Base-by-base conservation (phyloP, 495 filamentous ascomycete genomes). In the Hypoxylon fragiforme region DNA sequence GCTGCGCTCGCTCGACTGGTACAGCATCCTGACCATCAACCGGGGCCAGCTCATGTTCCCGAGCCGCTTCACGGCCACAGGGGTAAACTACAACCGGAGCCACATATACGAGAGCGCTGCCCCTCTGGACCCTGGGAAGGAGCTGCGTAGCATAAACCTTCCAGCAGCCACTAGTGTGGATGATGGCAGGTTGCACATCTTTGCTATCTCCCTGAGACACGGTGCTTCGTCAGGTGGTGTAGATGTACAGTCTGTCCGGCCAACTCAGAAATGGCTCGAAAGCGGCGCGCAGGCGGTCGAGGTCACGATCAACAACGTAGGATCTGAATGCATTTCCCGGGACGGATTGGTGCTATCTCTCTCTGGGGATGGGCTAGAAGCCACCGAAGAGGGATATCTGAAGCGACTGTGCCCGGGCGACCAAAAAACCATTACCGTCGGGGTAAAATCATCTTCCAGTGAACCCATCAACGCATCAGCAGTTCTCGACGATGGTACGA, bases 341-440 rank as follows among this genome's bases (percentile, higher is more conserved):
- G 51, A 71, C 43, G 69, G 61, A 1, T 61, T 81, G 12, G 58
- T 51, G 1, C 38, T 80, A 3, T 59, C 67, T 1, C 50, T 81
- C 7, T 53, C 61, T 5, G 69, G 73, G 0, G 40, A 66, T 2
- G 71, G 76, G 0, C 50, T 79, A 1, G 50, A 67, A 14, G 78
- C 76, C 0, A 65, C 73, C 2, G 54, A 57, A 0, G 49, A 64
- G 3, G 77, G 73, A 0, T 50, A 57, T 13, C 67, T 82, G 16
- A 80, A 78, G 39, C 66, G 79, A 22, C 65, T 83, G 0, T 70
- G 73, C 15, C 79, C 79, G 8, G 79, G 78, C 3, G 79, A 83
- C 50, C 78, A 81, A 61, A 72, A 71, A 2, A 64, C 66, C 5
- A 71, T 79, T 2, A 70, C 75, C 24, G 31, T 82, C 8, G 80